Conservation (phyloP, 208 protist genomes). For the Trichomonas gallinae region DNA sequence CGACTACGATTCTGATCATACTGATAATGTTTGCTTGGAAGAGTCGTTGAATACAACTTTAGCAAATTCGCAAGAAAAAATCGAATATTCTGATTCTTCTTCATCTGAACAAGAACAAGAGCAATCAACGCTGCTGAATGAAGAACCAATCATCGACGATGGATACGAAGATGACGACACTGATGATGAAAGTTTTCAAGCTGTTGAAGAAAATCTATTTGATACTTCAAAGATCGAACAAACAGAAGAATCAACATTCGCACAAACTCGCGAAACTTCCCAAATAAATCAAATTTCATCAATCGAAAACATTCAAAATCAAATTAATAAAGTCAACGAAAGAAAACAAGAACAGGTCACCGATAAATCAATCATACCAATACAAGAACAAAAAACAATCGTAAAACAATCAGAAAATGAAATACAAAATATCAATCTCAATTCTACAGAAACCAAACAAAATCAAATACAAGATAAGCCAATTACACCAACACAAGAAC, state of each 20-base stretch:
- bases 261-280: neutral
- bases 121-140: neutral
- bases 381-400: too few species aligned
- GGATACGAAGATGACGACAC: neutral
- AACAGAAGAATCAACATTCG: neutral
- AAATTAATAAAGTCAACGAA: neutral
- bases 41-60: neutral
- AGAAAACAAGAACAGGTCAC: neutral
- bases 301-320: neutral
- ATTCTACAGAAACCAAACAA: too few species aligned
- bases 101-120: neutral
- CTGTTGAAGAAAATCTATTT: neutral
- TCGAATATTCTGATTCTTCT: neutral
- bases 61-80: neutral
- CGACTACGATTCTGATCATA: neutral
- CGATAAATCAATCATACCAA: too few species aligned
- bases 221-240: neutral
- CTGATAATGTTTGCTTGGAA: neutral
- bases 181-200: neutral
- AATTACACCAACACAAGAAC: too few species aligned
- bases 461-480: too few species aligned
- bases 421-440: too few species aligned
- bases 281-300: neutral
- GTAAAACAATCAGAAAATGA: too few species aligned
- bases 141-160: neutral